Evolutionary conservation across 208 protist genomes (phyloP), one percentile per base, ranked within the genome.

Genomic region (Herpetomonas samuelpessoai): DNA sequence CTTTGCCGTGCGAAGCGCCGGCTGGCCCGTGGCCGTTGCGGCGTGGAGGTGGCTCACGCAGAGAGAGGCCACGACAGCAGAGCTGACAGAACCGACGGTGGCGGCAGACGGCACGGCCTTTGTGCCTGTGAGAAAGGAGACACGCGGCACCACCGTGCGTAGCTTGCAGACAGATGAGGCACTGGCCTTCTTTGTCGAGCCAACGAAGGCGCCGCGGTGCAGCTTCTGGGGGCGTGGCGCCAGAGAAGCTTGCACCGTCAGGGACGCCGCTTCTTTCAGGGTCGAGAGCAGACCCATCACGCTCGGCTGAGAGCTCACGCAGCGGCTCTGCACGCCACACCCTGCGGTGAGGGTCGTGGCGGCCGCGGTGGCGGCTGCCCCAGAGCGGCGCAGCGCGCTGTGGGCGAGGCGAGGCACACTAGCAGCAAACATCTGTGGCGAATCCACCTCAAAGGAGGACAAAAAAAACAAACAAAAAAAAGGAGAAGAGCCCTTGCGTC

Each of bases 301-400:
- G 44, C 22, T 48, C 10, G 44, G 10, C 44, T 48, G 44, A 9
- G 44, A 48, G 16, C 16, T 24, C 44, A 48, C 44, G 10, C 10
- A 7, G 19, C 44, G 44, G 44, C 44, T 9, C 25, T 30, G 22
- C 30, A 14, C 22, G 65, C n/a, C 6, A 26, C 25, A 18, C 25
- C 31, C 46, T 28, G 25, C 7, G 44, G 19, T 0, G 47, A 16
- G 19, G 26, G 22, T 10, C 25, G 53, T 22, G 57, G 25, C 45
- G 45, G n/a, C 2, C 35, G 50, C 0, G 28, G 30, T 16, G 53
- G 55, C 24, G 50, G 25, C 16, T 55, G 10, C n/a, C 49, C 38
- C 1, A 39, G 22, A 19, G 57, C 28, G 51, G 22, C 39, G 49
- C 57, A 47, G 65, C 21, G 57, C 41, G 10, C 59, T 38, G 1